Evolutionary conservation across 176 grass and related monocot genomes (phyloP), one percentile per base, ranked within the genome.

Genomic region (Phoenix roebelenii): DNA sequence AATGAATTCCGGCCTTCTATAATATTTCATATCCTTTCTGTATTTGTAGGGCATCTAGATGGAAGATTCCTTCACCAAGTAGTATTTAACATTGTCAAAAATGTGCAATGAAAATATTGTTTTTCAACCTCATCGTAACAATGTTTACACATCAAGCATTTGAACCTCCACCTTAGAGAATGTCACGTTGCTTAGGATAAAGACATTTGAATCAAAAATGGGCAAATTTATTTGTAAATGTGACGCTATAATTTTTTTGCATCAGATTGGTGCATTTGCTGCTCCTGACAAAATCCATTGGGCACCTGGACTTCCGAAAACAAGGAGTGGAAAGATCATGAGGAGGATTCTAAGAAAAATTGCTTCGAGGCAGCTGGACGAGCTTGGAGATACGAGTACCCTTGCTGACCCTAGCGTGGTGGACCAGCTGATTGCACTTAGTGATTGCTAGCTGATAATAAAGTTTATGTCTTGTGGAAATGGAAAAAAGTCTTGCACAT

Each of bases 251-350:
- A 30, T 5, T 30, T 30, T 30, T 6, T 44, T 9, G 35, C 35
- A 29, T n/a, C 65, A 98, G 93, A 98, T 98, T 71, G 93, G 93
- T 12, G 93, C 93, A 2, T 98, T 98, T 81, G 87, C 93, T 51
- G 93, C 93, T 24, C 93, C 93, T 10, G 93, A 98, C 69, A 98
- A 83, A 79, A 98, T 98, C 58, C 93, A 98, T 25, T 98, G 93
- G 93, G 93, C 93, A 32, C 93, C 87, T 1, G 93, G 84, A 52
- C 84, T 98, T n/a, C 93, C 93, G 2, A 98, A 98, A 66, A 98
- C 93, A 49, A 70, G 93, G 73, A 98, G 93, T 23, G 93, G 93
- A 29, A 98, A 98, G 77, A 98, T 98, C 64, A 98, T 98, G 93
- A 69, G 93, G 55, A 88, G 93, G 71, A 92, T 98, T 60, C 54